Conservation (phyloP, 164 flowering plant species). For the Santalum album region DNA sequence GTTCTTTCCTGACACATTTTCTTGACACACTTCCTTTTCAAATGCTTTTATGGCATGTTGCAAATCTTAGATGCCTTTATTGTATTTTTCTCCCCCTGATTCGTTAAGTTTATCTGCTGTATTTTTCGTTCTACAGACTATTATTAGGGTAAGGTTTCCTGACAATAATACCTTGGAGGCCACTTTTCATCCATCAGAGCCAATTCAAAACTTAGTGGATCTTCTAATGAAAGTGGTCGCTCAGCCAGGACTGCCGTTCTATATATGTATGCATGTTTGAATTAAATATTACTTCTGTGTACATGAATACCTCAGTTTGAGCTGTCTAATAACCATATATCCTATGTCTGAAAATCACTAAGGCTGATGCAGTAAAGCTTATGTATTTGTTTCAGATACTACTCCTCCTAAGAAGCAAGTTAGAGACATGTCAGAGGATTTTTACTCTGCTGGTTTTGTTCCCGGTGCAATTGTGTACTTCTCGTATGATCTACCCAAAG, state of each 20-base stretch:
- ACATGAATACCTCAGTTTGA: not conserved
- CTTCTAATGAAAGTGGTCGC: slow-evolving; percentile 58
- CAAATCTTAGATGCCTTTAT: not conserved
- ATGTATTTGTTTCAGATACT: slow-evolving; percentile 50
- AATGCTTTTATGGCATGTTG: not conserved
- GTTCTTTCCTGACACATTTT: slow-evolving; percentile 19
- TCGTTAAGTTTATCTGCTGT: slow-evolving; percentile 1
- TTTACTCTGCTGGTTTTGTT: slow-evolving; percentile 75
- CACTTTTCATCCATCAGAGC: slow-evolving; percentile 82
- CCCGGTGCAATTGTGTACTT: slow-evolving; percentile 97
- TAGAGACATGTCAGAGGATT: slow-evolving; percentile 64
- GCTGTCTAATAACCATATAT: not conserved
- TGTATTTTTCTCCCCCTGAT: not conserved
- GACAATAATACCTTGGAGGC: slow-evolving; percentile 80
- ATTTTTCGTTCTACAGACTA: slow-evolving; percentile 33
- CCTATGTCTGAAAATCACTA: not conserved
- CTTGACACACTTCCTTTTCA: not conserved
- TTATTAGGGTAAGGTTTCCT: slow-evolving; percentile 86
- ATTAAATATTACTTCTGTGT: not conserved
- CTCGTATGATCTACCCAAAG: slow-evolving; percentile 61
- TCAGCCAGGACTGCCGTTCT: slow-evolving; percentile 72
- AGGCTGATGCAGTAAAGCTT: slow-evolving; percentile 1
- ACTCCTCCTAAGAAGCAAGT: slow-evolving; percentile 89
- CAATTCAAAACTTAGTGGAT: slow-evolving; percentile 57
- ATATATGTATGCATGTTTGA: slow-evolving; percentile 51